Base-by-base conservation (phyloP, 495 filamentous ascomycete genomes). In the Astrothelium macrocarpum region DNA sequence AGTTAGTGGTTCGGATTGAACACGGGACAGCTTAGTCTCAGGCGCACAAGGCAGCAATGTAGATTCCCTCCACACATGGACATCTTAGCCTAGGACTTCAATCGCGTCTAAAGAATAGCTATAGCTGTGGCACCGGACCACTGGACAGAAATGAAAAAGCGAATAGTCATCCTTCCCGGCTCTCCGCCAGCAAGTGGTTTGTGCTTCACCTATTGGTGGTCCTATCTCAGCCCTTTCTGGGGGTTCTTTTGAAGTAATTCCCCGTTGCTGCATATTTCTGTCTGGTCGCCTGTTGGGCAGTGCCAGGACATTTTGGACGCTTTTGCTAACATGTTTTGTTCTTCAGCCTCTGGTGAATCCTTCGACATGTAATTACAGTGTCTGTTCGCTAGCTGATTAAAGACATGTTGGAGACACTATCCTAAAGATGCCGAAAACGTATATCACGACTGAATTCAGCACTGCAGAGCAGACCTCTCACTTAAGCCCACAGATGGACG, bases 271-370 rank as follows among this genome's bases (percentile, higher is more conserved):
- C 49, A 56, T 56, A 29, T 28, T 25, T 56, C 23, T 56, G 9
- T 56, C 26, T 29, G 26, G 49, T 25, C 43, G 43, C 49, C 23
- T 29, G 23, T 26, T 20, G 29, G 49, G 49, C 49, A 56, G 49
- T 56, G 49, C 49, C 25, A 56, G 26, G 12, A 28, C 12, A 56
- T 29, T n/a, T 25, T 56, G 23, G 20, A 56, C 49, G 49, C n/a
- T 20, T 56, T 29, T 20, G 16, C 49, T 56, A 56, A 56, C 49
- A 56, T 56, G 49, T 56, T 29, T 20, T 26, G 29, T 3, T 56
- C 20, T 56, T 56, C 49, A 56, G 49, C 49, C 49, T 56, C 49
- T 29, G 49, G 23, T 28, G 49, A 56, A 56, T 56, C 49, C 49
- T 56, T 56, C 49, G 29, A 56, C n/a, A 56, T 56, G 49, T 56